phyloP scores from a whole-genome alignment of 83 land plant genomes.

The Picea abies region DNA sequence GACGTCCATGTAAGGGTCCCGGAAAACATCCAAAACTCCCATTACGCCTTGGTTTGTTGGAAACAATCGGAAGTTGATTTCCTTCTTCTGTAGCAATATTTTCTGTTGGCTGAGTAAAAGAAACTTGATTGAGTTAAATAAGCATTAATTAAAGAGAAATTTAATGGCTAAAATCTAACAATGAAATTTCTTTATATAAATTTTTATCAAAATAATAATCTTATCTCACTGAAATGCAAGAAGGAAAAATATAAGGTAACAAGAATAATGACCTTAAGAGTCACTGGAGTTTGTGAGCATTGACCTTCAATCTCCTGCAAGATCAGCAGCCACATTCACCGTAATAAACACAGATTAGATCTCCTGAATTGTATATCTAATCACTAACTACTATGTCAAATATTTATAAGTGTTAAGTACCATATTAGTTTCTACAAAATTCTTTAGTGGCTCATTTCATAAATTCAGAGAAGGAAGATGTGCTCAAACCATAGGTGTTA shows the following conservation, averaged over 20 bases:
- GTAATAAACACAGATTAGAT: background rate
- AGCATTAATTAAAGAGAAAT: background rate
- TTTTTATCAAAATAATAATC: too few species aligned
- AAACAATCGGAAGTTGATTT: too few species aligned
- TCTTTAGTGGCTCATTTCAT: background rate
- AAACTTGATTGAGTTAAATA: background rate
- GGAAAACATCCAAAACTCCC: conserved; percentile 4
- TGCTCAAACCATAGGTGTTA: background rate
- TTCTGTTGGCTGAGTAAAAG: conserved; percentile 7
- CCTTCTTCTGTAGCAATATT: background rate
- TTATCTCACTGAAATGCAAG: too few species aligned
- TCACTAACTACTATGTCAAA: background rate
- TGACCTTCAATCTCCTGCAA: background rate
- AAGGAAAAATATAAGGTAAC: background rate
- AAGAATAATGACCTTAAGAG: background rate
- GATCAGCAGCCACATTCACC: background rate
- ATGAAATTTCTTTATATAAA: too few species aligned
- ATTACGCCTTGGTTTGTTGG: conserved; percentile 5
- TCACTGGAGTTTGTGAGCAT: background rate
- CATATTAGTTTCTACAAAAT: background rate
- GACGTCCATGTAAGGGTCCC: background rate
- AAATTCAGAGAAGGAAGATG: background rate
- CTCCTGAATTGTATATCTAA: background rate
- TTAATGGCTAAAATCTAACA: background rate
- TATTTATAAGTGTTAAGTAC: background rate